phyloP scores from a whole-genome alignment of 139 green algal species.

The Ettlia oleoabundans region DNA sequence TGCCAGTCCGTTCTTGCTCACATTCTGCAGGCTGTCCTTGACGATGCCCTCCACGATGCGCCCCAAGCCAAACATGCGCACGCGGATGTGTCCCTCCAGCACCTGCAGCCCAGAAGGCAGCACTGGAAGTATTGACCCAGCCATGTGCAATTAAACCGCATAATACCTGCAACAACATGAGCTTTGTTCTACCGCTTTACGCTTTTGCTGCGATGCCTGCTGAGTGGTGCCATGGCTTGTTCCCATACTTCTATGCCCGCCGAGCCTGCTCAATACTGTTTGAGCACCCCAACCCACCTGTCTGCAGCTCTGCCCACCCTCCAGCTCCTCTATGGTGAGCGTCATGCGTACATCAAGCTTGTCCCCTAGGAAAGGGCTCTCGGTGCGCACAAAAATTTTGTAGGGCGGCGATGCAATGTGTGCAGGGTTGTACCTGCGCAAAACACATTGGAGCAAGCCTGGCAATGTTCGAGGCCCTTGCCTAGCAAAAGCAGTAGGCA shows the following conservation, averaged over 20 bases:
- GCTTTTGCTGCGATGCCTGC: too few species aligned
- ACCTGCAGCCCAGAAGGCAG: conserved; percentile 34
- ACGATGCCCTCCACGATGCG: conserved; percentile 51
- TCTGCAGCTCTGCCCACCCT: conserved; percentile 26
- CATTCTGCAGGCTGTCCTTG: conserved; percentile 40
- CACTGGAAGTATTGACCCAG: too few species aligned
- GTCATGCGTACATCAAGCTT: conserved; percentile 41
- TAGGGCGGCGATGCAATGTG: conserved; percentile 37
- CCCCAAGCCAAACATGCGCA: conserved; percentile 48
- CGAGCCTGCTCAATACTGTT: too few species aligned
- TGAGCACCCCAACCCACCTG: conserved; percentile 25
- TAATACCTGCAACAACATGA: too few species aligned
- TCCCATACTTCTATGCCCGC: too few species aligned
- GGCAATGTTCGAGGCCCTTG: too few species aligned
- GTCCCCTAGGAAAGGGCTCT: conserved; percentile 38
- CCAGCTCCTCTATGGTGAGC: conserved; percentile 45
- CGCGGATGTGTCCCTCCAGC: conserved; percentile 37
- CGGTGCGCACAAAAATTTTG: conserved; percentile 40
- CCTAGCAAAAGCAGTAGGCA: too few species aligned
- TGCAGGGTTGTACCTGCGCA: conserved; percentile 38
- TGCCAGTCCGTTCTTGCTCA: too few species aligned
- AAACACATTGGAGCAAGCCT: neutral
- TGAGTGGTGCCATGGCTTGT: too few species aligned
- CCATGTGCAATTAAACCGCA: too few species aligned
- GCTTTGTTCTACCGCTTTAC: too few species aligned